Evolutionary conservation across 73 alveolate species (phyloP), one percentile per base, ranked within the genome.

Genomic region (Tetrahymena borealis): DNA sequence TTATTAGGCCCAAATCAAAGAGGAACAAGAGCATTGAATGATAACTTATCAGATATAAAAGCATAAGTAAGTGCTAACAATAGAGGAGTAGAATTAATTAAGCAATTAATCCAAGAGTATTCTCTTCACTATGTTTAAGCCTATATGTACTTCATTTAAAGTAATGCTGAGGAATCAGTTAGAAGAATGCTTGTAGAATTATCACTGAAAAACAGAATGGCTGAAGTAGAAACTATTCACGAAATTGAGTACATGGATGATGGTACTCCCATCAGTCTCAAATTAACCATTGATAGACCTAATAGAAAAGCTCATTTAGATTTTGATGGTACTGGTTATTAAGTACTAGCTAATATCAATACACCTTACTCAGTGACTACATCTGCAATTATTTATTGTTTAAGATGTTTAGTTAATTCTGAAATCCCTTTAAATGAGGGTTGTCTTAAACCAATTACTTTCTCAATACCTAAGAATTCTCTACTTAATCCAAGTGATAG

Each of bases 391-490:
- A 96, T 98, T 32, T 98, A 98, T 92, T 96, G 98, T 38, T 90
- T 98, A 39, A 96, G 99, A 91, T 97, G 99, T 79, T 92, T 98
- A 41, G 98, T 98, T 4, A 96, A 96, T 94, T 91, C 96, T 20
- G 99, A 97, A 28, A 98, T 98, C 41, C 99, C 99, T 7, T 93
- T 98, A 33, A 98, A 98, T 91, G 95, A 98, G 95, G 99, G 99
- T 0, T 97, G 99, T 78, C 91, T 98, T 32, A 96, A 96, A 77
- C 99, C 99, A 24, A 96, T 97, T n/a, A 78, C 95, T 93, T 92
- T 96, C 32, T 91, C 38, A 1, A 41, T 97, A 3, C 99, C 99
- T 31, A 94, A 94, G 16, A 90, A 95, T 78, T 79, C 97, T 85
- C 15, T 98, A 32, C 91, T 98, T 4, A 93, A 94, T 85, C 99